Base-by-base conservation (phyloP, 441 rosid species). In the Gossypium schwendimanii region DNA sequence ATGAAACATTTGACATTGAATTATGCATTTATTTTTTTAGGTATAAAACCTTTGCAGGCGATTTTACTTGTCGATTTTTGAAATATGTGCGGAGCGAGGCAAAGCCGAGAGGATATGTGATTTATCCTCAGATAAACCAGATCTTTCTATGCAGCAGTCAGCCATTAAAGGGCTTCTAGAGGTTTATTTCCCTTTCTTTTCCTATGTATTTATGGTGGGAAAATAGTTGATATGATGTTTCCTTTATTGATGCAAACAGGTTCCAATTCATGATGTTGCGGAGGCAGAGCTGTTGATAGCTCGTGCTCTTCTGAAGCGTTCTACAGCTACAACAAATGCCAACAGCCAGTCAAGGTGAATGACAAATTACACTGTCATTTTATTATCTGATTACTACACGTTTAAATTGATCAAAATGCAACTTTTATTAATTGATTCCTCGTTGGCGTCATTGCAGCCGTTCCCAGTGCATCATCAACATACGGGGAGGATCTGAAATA, bases 401-500 rank as follows among this genome's bases (percentile, higher is more conserved):
- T 28, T 67, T 31, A 24, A 17, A 36, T 36, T 31, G 31, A 53
- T 31, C 0, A n/a, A 4, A 53, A 18, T 69, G 31, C 31, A 69
- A 11, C 61, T 69, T 69, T 53, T 53, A 6, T 7, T 7, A 5
- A 6, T 26, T 50, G 58, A 49, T 49, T 72, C 31, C 54, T 44
- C 70, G 52, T 65, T 73, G 70, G 20, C 75, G 65, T 79, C 41
- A 44, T 77, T 70, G 81, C 87, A 92, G 98, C 81, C 97, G 98
- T 63, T 94, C 98, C n/a, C 98, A 94, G 74, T 92, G 97, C 82
- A 84, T 94, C 76, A 94, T 92, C 73, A 94, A 87, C 84, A 80
- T 94, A 64, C 87, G 84, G 47, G 73, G 82, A 69, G 52, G 71
- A 52, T 57, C 21, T 70, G 53, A 75, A 17, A 73, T 77, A 31